Conservation (phyloP, 106 monocot species). For the Vanilla planifolia region DNA sequence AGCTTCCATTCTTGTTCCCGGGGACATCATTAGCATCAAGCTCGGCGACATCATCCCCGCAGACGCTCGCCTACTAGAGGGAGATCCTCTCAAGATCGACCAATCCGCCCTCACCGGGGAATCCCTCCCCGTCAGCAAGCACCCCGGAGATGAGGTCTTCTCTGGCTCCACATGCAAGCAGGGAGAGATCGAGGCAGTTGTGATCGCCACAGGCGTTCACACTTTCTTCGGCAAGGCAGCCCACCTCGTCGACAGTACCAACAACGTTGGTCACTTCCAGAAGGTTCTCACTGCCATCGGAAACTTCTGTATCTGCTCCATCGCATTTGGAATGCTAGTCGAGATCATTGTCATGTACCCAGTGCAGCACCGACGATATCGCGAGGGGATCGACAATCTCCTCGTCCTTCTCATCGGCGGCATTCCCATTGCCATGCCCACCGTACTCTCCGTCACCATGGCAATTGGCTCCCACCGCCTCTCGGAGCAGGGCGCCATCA, state of each 20-base stretch:
- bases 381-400: slow-evolving; percentile 68
- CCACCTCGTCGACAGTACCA: slow-evolving; percentile 14
- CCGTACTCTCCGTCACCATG: slow-evolving; percentile 58
- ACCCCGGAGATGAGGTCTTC: slow-evolving; percentile 6
- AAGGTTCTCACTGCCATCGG: slow-evolving; percentile 62
- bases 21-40: slow-evolving; percentile 14
- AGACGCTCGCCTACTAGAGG: slow-evolving; percentile 3
- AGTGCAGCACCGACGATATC: slow-evolving; percentile 38
- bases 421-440: slow-evolving; percentile 75
- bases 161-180: slow-evolving; percentile 15
- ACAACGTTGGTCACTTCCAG: slow-evolving; percentile 17
- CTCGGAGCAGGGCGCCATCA: slow-evolving; percentile 50
- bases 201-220: slow-evolving; percentile 14
- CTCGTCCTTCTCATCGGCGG: slow-evolving; percentile 71
- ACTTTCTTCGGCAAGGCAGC: slow-evolving; percentile 19
- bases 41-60: slow-evolving; percentile 13
- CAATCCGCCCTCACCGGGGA: slow-evolving; percentile 76
- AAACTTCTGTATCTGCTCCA: slow-evolving; percentile 72
- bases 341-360: slow-evolving; percentile 66
- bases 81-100: slow-evolving; percentile 71
- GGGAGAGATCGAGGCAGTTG: slow-evolving; percentile 14
- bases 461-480: slow-evolving; percentile 40
- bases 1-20: slow-evolving; percentile 7
- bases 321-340: slow-evolving; percentile 40
- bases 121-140: slow-evolving; percentile 8